These are phyloP conservation scores for Penicillium paxilli DNA, from an alignment of 495 filamentous ascomycete genomes.

Conservation along the genomic window DNA sequence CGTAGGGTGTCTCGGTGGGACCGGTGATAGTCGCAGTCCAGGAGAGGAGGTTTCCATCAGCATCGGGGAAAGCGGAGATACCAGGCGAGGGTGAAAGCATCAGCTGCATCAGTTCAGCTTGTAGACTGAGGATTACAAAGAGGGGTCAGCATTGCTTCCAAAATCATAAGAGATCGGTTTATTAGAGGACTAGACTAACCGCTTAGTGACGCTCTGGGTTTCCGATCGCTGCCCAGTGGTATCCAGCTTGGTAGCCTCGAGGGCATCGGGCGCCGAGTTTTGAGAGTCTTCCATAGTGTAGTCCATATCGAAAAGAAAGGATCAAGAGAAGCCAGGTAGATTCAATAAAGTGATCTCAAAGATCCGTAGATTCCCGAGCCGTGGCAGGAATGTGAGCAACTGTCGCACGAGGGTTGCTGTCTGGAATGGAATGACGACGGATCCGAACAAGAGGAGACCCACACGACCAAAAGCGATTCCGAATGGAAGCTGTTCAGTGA, in stretches of 20 bases:
- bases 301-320: constrained; percentile 49
- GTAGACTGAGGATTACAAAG: constrained; percentile 59
- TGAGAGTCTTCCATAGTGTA: constrained; percentile 71
- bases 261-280: constrained; percentile 65
- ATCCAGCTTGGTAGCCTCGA: constrained; percentile 59
- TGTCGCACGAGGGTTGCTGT: constrained; percentile 36
- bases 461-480: constrained; percentile 19
- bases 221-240: constrained; percentile 54
- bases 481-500: background rate
- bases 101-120: constrained; percentile 95
- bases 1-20: constrained; percentile 88
- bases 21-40: constrained; percentile 96
- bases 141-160: background rate
- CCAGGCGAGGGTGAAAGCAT: constrained; percentile 94
- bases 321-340: background rate
- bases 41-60: constrained; percentile 81
- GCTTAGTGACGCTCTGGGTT: constrained; percentile 76
- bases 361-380: constrained; percentile 14
- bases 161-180: background rate
- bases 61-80: constrained; percentile 90
- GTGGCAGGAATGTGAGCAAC: constrained; percentile 28
- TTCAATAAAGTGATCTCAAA: constrained; percentile 13
- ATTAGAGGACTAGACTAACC: constrained; percentile 47
- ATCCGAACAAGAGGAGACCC: constrained; percentile 33
- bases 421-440: constrained; percentile 49